phyloP scores from a whole-genome alignment of 2,329 filamentous ascomycete species.

The Leptoxyphium fumago region DNA sequence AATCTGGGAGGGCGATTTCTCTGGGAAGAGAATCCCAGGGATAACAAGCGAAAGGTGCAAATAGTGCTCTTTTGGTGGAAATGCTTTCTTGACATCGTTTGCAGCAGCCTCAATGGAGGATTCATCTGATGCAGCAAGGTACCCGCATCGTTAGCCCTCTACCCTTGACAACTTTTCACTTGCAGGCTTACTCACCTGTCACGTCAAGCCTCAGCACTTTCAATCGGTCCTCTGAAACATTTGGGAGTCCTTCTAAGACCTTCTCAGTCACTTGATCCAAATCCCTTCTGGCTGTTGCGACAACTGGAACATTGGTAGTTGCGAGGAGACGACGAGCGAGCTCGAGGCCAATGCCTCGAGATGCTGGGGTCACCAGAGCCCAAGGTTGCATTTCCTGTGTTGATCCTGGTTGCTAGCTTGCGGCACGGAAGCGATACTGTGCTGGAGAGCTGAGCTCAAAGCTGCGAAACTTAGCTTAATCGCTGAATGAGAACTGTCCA shows the following conservation, averaged over 20 bases:
- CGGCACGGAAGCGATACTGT: too few species aligned
- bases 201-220: slow-evolving; percentile 41
- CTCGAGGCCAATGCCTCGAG: slow-evolving; percentile 48
- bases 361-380: slow-evolving; percentile 43
- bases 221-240: slow-evolving; percentile 32
- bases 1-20: slow-evolving; percentile 55
- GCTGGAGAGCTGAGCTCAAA: too few species aligned
- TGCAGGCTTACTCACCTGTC: slow-evolving; percentile 11
- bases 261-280: slow-evolving; percentile 32
- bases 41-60: slow-evolving; percentile 56
- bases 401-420: neutral
- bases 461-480: too few species aligned
- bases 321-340: slow-evolving; percentile 43
- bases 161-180: too few species aligned
- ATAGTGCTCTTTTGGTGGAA: slow-evolving; percentile 32
- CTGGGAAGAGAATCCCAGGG: slow-evolving; percentile 57
- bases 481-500: too few species aligned
- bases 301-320: slow-evolving; percentile 42
- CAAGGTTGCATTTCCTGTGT: slow-evolving; percentile 27
- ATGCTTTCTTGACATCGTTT: slow-evolving; percentile 21
- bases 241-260: slow-evolving; percentile 35
- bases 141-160: too few species aligned
- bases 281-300: slow-evolving; percentile 45
- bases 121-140: slow-evolving; percentile 37
- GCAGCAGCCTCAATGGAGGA: slow-evolving; percentile 43